Evolutionary conservation across 306 rosid genomes (phyloP).

Genomic region (Glycyrrhiza uralensis): DNA sequence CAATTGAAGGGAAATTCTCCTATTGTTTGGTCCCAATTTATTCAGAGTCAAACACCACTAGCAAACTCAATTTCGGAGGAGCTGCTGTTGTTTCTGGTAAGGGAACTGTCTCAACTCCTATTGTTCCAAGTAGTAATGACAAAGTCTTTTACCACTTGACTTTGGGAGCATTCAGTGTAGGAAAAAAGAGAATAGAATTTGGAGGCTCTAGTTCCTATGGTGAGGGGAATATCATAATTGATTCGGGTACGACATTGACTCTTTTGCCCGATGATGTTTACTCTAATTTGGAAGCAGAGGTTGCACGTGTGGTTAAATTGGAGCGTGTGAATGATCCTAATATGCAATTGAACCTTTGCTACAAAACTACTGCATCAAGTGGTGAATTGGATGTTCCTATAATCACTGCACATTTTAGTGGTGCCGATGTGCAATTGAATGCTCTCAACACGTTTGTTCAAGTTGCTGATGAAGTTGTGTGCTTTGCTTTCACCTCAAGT

Average conservation of each 20-base stretch:
- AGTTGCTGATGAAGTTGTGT: neutral
- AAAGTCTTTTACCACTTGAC: neutral
- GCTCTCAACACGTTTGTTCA: constrained; percentile 30
- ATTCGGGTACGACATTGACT: constrained; percentile 40
- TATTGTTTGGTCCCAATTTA: constrained; percentile 42
- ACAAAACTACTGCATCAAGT: neutral
- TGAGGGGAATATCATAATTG: constrained; percentile 35
- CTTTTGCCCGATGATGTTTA: constrained; percentile 21
- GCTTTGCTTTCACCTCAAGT: constrained; percentile 35
- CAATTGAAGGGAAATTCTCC: constrained; percentile 41
- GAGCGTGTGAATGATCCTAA: neutral
- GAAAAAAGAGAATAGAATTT: neutral
- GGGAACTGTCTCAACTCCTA: constrained; percentile 12
- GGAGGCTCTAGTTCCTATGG: neutral
- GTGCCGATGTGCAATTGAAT: constrained; percentile 35
- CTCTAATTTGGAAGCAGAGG: constrained; percentile 7
- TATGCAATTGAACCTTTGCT: constrained; percentile 15
- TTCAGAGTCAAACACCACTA: fast-evolving
- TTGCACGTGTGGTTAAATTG: neutral
- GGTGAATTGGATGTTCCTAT: neutral
- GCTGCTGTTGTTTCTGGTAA: constrained; percentile 10
- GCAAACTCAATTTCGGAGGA: constrained; percentile 19
- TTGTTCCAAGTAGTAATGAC: no score
- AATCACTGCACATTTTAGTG: constrained; percentile 37
- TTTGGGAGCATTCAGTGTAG: constrained; percentile 14